phyloP scores from a whole-genome alignment of 345 rosid genomes.

The Ceriops decandra region DNA sequence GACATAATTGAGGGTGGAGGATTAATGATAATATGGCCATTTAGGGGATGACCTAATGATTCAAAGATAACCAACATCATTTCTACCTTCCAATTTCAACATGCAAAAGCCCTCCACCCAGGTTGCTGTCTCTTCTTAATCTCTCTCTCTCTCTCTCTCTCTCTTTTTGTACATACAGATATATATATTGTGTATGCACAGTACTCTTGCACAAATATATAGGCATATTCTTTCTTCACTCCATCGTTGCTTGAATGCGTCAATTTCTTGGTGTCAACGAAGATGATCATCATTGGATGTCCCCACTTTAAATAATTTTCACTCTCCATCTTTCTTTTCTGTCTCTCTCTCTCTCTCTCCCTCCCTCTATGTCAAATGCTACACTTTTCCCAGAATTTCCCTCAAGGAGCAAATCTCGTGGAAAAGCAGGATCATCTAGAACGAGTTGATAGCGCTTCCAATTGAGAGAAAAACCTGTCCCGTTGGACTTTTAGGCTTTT shows the following conservation, averaged over 20 bases:
- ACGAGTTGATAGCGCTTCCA: slow-evolving; percentile 17
- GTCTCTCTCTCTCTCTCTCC: not conserved
- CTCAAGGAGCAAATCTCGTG: slow-evolving; percentile 35
- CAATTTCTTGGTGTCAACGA: slow-evolving; percentile 40
- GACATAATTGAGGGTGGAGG: slow-evolving; percentile 10
- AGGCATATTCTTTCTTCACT: slow-evolving; percentile 18
- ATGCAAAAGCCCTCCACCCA: slow-evolving; percentile 19
- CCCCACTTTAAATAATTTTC: slow-evolving; percentile 27
- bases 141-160: not conserved
- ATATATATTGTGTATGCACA: not conserved
- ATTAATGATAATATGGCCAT: slow-evolving; percentile 27
- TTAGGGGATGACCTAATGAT: slow-evolving; percentile 30
- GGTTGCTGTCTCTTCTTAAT: slow-evolving; percentile 3
- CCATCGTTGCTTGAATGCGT: slow-evolving; percentile 24
- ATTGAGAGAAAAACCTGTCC: slow-evolving; percentile 2
- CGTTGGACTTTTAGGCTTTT: slow-evolving; percentile 15
- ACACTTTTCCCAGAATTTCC: not conserved
- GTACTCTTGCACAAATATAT: not conserved
- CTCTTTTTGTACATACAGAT: not conserved
- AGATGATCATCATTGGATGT: slow-evolving; percentile 31
- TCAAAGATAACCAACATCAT: slow-evolving; percentile 31
- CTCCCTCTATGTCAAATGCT: not conserved
- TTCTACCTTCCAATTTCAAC: slow-evolving; percentile 36
- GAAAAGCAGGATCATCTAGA: slow-evolving; percentile 22
- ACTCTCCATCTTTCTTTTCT: not conserved